A percentile compares a stretch with the other conserved stretches of the same genome.
phyloP scores from a whole-genome alignment of 106 monocot genomes.

The Chionographis japonica region DNA sequence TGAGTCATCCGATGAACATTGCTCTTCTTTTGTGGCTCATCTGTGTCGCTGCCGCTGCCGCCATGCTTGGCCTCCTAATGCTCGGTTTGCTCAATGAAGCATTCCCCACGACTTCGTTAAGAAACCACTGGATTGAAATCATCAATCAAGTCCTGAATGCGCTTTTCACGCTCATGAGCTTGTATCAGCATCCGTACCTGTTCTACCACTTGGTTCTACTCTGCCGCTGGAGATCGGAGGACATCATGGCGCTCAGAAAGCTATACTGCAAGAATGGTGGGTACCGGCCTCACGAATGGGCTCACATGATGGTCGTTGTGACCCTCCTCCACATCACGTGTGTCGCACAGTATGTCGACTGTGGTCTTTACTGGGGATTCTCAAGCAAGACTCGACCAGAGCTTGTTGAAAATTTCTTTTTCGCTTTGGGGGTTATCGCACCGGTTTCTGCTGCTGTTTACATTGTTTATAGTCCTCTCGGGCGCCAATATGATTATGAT shows the following conservation, averaged over 20 bases:
- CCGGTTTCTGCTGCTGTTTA: conserved; percentile 36
- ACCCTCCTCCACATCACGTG: conserved; percentile 44
- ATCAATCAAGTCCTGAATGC: conserved; percentile 48
- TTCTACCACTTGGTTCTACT: conserved; percentile 27
- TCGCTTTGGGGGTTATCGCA: conserved; percentile 21
- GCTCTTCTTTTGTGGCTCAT: conserved; percentile 38
- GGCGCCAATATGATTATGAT: conserved; percentile 22
- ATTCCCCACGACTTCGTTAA: conserved; percentile 6
- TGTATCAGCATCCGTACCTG: conserved; percentile 39
- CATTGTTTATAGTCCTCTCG: conserved; percentile 41
- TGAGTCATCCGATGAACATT: conserved; percentile 40
- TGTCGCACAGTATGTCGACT: conserved; percentile 25
- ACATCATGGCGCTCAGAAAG: conserved; percentile 19
- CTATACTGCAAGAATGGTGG: conserved; percentile 38
- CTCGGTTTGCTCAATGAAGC: conserved; percentile 21
- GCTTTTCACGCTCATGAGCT: conserved; percentile 43
- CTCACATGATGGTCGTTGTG: conserved; percentile 36
- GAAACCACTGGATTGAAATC: conserved; percentile 37
- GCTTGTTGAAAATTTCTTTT: conserved; percentile 17
- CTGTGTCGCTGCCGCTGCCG: conserved; percentile 24
- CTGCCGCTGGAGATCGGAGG: conserved; percentile 25
- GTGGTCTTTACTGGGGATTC: conserved; percentile 35
- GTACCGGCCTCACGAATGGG: conserved; percentile 29
- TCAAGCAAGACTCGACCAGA: conserved; percentile 21
- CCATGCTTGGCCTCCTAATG: conserved; percentile 28